Evolutionary conservation across 768 basidiomycete genomes (phyloP), one percentile per base, ranked within the genome.

Genomic region (Kockovaella imperatae): DNA sequence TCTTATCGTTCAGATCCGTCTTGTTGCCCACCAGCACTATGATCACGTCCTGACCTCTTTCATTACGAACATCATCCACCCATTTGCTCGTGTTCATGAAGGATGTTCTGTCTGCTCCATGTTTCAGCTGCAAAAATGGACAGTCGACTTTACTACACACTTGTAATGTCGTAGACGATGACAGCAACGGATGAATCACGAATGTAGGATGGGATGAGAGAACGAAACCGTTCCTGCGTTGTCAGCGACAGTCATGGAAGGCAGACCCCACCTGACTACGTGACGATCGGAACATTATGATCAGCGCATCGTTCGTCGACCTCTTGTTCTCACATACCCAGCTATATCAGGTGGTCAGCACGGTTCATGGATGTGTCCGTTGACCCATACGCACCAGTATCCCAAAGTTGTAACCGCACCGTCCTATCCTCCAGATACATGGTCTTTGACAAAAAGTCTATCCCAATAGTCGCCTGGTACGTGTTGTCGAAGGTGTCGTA

Each of bases 401-500:
- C 95, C 95, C 95, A 99, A 14, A 99, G 75, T 69, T 99, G 95
- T 73, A 99, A 74, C 67, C 95, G 80, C 39, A 99, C 93, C 1
- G 95, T 99, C 62, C 95, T 78, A 75, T 99, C 95, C 68, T 99
- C 95, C 49, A 97, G 78, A 73, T 99, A 99, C 88, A 99, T 93
- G 0, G 95, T 97, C 78, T 99, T 99, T 75, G 89, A 93, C 74
- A 99, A 76, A 72, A 99, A 99, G 75, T 99, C 95, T 73, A 99
- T 99, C 49, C 93, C 71, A 47, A 72, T 72, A 20, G 71, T 72
- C 25, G 72, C 70, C 49, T 73, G 70, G 72, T 99, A 99, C 35
- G 93, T 97, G 73, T 97, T 97, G 77, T 99, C 95, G 72, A 99
- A 99, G 0, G 95, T 97, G 74, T 99, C 95, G 71, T 99, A 99